Evolutionary conservation across 176 grass and related monocot species (phyloP).

Genomic region (Oryza longistaminata): DNA sequence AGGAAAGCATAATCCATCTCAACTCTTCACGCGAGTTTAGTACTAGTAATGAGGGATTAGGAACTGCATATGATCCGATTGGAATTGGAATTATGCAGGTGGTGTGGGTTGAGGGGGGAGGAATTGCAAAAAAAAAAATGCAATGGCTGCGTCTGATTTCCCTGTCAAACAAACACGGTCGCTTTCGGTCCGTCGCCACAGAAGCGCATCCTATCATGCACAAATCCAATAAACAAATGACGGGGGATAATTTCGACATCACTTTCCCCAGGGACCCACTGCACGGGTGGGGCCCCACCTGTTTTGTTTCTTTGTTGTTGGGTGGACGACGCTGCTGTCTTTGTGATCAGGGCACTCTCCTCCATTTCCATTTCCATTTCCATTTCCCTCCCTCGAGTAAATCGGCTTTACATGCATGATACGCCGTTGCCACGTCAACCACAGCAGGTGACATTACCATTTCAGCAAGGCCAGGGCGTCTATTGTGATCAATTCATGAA

Average conservation of each 20-base stretch:
- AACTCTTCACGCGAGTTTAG: background rate
- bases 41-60: background rate
- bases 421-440: background rate
- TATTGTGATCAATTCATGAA: too few relatives aligned
- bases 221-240: background rate
- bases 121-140: background rate
- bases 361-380: too few relatives aligned
- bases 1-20: background rate
- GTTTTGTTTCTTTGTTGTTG: constrained; percentile 27
- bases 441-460: background rate
- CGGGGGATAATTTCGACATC: constrained; percentile 33
- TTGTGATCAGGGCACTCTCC: background rate
- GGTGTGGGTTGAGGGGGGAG: background rate
- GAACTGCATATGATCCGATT: background rate
- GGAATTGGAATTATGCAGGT: background rate
- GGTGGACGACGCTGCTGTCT: constrained; percentile 1
- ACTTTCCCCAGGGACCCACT: background rate
- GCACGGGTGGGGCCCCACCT: background rate
- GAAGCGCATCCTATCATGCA: background rate
- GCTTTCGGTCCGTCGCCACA: background rate
- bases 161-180: background rate
- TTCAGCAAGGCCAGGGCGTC: too few relatives aligned
- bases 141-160: background rate
- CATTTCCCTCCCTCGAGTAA: background rate
- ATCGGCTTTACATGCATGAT: background rate